Evolutionary conservation across 768 basidiomycete species (phyloP).

Genomic region (Tulasnella sp.): DNA sequence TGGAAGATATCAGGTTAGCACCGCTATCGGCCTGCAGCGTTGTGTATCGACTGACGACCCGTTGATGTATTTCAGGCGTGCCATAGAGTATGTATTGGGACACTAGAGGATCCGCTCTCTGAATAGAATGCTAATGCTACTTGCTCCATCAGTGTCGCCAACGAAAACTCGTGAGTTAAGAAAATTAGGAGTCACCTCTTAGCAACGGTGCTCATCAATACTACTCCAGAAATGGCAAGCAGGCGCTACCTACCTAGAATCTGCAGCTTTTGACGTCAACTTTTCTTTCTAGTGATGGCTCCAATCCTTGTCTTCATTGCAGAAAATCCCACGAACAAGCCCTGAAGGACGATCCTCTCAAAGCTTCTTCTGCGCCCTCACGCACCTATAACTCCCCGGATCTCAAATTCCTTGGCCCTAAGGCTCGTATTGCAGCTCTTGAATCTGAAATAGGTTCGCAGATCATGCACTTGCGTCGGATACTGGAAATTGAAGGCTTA

Average conservation of each 20-base stretch:
- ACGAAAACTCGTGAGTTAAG: neutral
- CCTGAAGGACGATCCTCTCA: neutral
- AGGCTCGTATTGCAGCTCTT: neutral
- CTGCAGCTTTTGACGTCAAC: neutral
- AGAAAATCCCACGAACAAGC: neutral
- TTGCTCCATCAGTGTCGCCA: neutral
- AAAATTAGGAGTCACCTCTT: neutral
- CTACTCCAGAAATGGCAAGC: constrained; percentile 1
- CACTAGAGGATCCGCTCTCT: neutral
- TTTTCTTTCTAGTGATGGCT: neutral
- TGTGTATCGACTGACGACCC: no score
- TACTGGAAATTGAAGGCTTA: no score
- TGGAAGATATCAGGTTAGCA: no score
- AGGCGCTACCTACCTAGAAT: neutral
- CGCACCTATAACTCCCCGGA: constrained; percentile 4
- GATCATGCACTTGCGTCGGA: neutral
- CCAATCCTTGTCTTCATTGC: neutral
- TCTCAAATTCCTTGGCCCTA: neutral
- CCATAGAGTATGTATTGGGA: neutral
- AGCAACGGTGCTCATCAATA: neutral
- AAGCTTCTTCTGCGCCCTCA: neutral
- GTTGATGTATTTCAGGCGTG: neutral
- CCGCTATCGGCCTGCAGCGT: no score
- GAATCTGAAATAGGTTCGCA: neutral
- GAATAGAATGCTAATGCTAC: neutral